These are phyloP conservation scores for Leccinum uliginosum DNA, from an alignment of 768 basidiomycete species.

Conservation along the genomic window DNA sequence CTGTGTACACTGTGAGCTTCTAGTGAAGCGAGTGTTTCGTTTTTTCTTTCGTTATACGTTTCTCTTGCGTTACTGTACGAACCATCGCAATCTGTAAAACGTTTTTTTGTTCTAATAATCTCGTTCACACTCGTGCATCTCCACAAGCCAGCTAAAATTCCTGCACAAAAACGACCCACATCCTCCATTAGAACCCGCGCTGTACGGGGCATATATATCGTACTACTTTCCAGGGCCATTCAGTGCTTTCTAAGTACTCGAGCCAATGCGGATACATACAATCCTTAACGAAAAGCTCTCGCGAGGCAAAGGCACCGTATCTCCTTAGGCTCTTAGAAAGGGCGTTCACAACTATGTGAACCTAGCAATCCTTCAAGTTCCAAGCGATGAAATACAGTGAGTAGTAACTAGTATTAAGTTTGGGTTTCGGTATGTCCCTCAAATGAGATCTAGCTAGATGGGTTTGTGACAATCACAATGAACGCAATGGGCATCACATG, in stretches of 20 bases:
- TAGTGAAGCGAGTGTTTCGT: slow-evolving; percentile 4
- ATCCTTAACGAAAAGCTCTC: not conserved
- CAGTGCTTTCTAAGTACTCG: not conserved
- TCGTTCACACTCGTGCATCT: not conserved
- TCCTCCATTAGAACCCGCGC: not conserved
- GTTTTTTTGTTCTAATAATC: not conserved
- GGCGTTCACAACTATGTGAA: not conserved
- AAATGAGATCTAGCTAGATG: not conserved
- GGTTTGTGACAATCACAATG: not conserved
- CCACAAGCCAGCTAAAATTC: not conserved
- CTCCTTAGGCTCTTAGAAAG: not conserved
- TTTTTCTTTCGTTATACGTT: not conserved
- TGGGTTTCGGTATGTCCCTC: not conserved
- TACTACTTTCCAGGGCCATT: not conserved
- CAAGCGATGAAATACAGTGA: not conserved
- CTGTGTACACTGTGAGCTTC: slow-evolving; percentile 24
- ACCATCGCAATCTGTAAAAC: not conserved
- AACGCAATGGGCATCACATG: not conserved
- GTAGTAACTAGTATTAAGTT: not conserved
- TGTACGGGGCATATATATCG: not conserved
- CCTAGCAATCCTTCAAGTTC: not conserved
- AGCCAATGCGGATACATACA: not conserved
- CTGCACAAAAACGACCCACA: not conserved
- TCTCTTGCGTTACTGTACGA: not conserved
- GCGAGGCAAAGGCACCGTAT: not conserved